phyloP scores from a whole-genome alignment of 228 moss, liverwort and hornwort species.

The Sphagnum fallax region DNA sequence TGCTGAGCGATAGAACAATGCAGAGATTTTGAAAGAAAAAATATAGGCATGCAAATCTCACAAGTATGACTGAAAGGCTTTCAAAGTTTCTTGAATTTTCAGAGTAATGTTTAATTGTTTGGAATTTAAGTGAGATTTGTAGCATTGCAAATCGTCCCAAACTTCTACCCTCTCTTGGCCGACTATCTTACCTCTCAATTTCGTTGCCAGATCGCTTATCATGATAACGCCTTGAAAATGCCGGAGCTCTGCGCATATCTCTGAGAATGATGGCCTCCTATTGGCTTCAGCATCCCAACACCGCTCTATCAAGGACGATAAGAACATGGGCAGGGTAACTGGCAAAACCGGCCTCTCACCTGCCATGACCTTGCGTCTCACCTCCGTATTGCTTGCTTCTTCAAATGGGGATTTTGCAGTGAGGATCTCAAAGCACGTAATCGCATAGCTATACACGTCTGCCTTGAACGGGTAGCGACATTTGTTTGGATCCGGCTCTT shows the following conservation, averaged over 20 bases:
- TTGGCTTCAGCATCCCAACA: slow-evolving; percentile 2
- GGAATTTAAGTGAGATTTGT: too few relatives aligned
- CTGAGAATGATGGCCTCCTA: background rate
- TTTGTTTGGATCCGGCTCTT: background rate
- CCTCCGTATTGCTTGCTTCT: background rate
- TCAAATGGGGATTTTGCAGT: slow-evolving; percentile 1
- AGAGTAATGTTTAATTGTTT: too few relatives aligned
- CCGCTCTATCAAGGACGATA: background rate
- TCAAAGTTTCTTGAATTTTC: too few relatives aligned
- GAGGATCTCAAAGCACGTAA: slow-evolving; percentile 5
- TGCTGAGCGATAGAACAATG: too few relatives aligned
- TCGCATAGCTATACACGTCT: slow-evolving; percentile 5
- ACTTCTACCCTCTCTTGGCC: too few relatives aligned
- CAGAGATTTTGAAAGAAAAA: too few relatives aligned
- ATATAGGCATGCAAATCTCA: too few relatives aligned
- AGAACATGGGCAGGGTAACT: background rate
- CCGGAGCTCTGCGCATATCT: background rate
- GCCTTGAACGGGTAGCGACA: background rate
- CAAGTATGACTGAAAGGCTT: too few relatives aligned
- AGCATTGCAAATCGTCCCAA: too few relatives aligned
- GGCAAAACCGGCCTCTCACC: slow-evolving; percentile 4
- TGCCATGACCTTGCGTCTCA: background rate
- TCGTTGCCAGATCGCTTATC: background rate
- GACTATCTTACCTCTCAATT: too few relatives aligned
- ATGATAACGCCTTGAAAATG: background rate